phyloP scores from a whole-genome alignment of 768 basidiomycete genomes.

The Panaeolus papilionaceus region DNA sequence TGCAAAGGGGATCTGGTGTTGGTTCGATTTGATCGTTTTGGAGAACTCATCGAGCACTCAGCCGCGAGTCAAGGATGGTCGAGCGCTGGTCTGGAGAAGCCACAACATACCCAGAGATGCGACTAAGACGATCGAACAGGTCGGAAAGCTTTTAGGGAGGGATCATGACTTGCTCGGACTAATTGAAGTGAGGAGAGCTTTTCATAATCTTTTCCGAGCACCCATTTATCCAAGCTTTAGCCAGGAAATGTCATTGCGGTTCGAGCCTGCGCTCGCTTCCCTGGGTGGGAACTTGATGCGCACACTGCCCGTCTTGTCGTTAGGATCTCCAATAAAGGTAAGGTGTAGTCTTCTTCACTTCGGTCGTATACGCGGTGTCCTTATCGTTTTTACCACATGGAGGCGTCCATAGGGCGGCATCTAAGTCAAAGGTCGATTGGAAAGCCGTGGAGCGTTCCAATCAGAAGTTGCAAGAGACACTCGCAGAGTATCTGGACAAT shows the following conservation, averaged over 20 bases:
- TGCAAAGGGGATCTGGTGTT: conserved; percentile 36
- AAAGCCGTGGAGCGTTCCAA: conserved; percentile 20
- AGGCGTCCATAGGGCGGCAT: conserved; percentile 16
- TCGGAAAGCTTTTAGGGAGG: conserved; percentile 26
- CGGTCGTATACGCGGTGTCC: not conserved
- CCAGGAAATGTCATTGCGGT: conserved; percentile 38
- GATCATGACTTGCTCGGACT: conserved; percentile 28
- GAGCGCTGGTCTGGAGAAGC: conserved; percentile 35
- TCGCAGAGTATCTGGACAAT: conserved; percentile 29
- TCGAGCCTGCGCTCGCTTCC: conserved; percentile 38
- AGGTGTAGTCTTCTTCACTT: not conserved
- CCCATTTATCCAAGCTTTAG: conserved; percentile 22
- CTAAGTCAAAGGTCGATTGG: conserved; percentile 25
- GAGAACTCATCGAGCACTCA: conserved; percentile 28
- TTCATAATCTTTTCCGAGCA: not conserved
- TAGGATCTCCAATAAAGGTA: conserved; percentile 33
- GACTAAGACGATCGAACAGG: conserved; percentile 22
- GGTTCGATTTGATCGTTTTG: conserved; percentile 40
- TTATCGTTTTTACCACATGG: not conserved
- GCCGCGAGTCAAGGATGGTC: conserved; percentile 33
- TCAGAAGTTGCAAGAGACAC: conserved; percentile 26
- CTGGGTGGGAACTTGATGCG: conserved; percentile 37
- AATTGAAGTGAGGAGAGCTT: conserved; percentile 24
- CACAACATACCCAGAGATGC: conserved; percentile 31
- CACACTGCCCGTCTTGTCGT: conserved; percentile 34